Conservation (phyloP, 2,329 filamentous ascomycete genomes). For the Tricladium varicosporioides region DNA sequence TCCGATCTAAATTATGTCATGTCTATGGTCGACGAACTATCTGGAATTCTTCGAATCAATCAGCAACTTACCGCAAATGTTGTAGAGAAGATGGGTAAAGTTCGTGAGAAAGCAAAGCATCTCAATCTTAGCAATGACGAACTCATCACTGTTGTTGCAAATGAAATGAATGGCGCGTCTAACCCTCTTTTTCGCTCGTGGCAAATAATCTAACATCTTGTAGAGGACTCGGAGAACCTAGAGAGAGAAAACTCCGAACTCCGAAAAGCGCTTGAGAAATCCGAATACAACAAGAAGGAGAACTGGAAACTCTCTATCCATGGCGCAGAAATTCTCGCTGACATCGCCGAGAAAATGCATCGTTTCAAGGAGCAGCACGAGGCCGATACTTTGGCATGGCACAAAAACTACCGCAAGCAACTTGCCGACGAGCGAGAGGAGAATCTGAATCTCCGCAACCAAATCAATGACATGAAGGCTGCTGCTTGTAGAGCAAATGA, state of each 20-base stretch:
- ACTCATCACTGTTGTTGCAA: conserved; percentile 52
- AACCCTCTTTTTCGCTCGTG: background rate
- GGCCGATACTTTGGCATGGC: conserved; percentile 60
- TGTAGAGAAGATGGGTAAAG: conserved; percentile 59
- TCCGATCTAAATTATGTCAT: conserved; percentile 68
- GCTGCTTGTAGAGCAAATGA: conserved; percentile 59
- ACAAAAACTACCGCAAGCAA: conserved; percentile 63
- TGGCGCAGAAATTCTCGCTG: conserved; percentile 55
- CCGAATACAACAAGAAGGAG: conserved; percentile 58
- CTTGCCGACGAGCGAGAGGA: conserved; percentile 64
- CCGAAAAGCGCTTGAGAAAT: conserved; percentile 60
- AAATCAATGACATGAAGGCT: conserved; percentile 66
- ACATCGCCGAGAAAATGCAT: conserved; percentile 63
- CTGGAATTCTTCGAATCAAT: conserved; percentile 32
- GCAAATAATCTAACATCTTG: conserved; percentile 10
- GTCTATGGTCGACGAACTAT: conserved; percentile 66
- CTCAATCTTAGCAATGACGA: conserved; percentile 57
- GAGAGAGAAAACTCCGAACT: conserved; percentile 61
- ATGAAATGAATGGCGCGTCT: conserved; percentile 54
- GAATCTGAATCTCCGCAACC: conserved; percentile 60
- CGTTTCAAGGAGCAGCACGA: conserved; percentile 64
- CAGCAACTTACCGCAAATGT: conserved; percentile 63
- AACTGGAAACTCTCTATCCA: conserved; percentile 54
- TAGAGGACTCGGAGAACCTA: conserved; percentile 58
- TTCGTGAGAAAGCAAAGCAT: conserved; percentile 54